A percentile compares a stretch with the other conserved stretches of the same genome.
These are phyloP conservation scores for Arctium lappa DNA, from an alignment of 129 eudicot genomes.

Conservation along the genomic window DNA sequence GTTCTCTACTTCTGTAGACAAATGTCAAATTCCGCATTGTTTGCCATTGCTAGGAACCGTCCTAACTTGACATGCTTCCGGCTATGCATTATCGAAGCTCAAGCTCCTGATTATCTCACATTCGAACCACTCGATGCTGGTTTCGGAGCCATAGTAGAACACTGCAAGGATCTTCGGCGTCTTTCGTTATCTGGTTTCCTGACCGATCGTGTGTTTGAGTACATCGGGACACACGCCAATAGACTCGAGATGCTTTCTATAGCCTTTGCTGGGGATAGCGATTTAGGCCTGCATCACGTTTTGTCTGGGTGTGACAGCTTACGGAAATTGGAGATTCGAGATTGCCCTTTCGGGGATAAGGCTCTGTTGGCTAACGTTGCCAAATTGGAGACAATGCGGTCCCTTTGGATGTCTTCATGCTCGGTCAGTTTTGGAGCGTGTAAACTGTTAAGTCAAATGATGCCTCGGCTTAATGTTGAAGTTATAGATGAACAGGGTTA, in stretches of 20 bases:
- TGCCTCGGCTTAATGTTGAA: conserved; percentile 79
- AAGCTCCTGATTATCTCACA: conserved; percentile 67
- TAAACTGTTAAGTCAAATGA: conserved; percentile 67
- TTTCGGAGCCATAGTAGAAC: conserved; percentile 73
- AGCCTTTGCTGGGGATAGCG: conserved; percentile 87
- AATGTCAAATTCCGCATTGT: conserved; percentile 68
- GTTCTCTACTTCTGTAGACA: conserved; percentile 79
- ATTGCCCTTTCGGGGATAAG: conserved; percentile 87
- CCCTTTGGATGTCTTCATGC: conserved; percentile 99
- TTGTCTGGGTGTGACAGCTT: conserved; percentile 82
- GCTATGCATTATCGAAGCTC: conserved; percentile 73
- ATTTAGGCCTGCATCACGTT: conserved; percentile 68
- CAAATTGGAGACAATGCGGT: conserved; percentile 92
- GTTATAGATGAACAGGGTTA: conserved; percentile 73
- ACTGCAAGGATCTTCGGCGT: conserved; percentile 59
- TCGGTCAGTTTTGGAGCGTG: conserved; percentile 78
- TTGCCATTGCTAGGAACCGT: conserved; percentile 56
- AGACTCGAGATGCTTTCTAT: conserved; percentile 81
- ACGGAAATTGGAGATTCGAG: conserved; percentile 76
- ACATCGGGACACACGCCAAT: conserved; percentile 71
- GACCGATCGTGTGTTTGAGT: conserved; percentile 72
- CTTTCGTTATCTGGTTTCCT: conserved; percentile 78
- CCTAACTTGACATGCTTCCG: conserved; percentile 68
- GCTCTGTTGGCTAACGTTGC: conserved; percentile 77
- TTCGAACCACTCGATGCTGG: conserved; percentile 74